phyloP scores from a whole-genome alignment of 805 yeast species.

The Yarrowia phangngaensis region DNA sequence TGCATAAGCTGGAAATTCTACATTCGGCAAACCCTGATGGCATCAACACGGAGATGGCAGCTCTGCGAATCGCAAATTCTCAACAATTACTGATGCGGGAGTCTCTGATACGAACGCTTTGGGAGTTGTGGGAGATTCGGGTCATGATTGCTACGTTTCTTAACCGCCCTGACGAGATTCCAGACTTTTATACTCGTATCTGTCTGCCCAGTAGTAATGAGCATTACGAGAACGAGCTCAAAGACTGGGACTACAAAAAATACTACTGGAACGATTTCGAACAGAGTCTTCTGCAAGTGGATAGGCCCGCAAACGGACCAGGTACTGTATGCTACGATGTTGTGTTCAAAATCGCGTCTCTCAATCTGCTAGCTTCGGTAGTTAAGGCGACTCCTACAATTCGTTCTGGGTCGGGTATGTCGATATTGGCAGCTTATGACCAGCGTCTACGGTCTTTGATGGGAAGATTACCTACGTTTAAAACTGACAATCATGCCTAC shows the following conservation, averaged over 20 bases:
- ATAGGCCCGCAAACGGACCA: neutral
- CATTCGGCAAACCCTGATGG: constrained; percentile 26
- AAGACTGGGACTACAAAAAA: constrained; percentile 27
- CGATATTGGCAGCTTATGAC: constrained; percentile 6
- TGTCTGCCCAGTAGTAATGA: constrained; percentile 25
- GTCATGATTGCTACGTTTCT: constrained; percentile 20
- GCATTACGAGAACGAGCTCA: constrained; percentile 22
- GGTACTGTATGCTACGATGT: constrained; percentile 22
- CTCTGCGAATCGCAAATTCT: constrained; percentile 23
- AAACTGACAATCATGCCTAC: constrained; percentile 26
- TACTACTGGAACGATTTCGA: constrained; percentile 28
- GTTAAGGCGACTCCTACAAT: constrained; percentile 21
- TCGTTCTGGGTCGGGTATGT: neutral
- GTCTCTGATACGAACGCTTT: constrained; percentile 26
- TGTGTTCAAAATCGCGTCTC: constrained; percentile 23
- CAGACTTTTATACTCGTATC: constrained; percentile 20
- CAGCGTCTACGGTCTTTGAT: constrained; percentile 11
- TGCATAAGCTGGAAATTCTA: constrained; percentile 26
- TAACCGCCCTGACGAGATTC: constrained; percentile 14
- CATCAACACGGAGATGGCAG: constrained; percentile 13
- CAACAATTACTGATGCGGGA: constrained; percentile 26
- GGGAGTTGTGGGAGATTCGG: constrained; percentile 28
- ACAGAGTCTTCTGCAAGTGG: constrained; percentile 14
- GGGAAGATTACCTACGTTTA: constrained; percentile 17
- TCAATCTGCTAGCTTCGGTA: constrained; percentile 16